Evolutionary conservation across 2,329 filamentous ascomycete genomes (phyloP), one percentile per base, ranked within the genome.

Genomic region (Penicillium sp.): DNA sequence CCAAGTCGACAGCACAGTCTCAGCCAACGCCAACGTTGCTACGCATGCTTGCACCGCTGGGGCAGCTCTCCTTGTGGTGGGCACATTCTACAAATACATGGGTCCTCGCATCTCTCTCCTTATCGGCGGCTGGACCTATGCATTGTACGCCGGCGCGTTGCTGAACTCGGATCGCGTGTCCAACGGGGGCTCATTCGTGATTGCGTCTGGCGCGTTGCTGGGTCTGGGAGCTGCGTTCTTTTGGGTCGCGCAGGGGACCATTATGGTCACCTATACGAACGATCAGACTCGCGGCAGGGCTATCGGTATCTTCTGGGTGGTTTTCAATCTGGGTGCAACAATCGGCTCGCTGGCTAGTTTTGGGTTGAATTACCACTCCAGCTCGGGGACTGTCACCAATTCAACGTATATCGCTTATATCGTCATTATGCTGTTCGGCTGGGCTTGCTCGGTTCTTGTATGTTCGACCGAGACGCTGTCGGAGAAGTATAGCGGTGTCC

Each of bases 371-470:
- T 78, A 68, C 59, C 50, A 73, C 57, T 76, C 71, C 23, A 71
- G 60, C 6, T 68, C 61, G 24, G 71, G 74, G 24, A 79, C 78
- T 0, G 79, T 81, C 3, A 74, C 75, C 3, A 70, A 80, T 63
- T 74, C 71, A 16, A 82, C 79, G 6, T 81, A 82, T 60, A 77
- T 79, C 40, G 78, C 78, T n/a, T 70, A 79, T 18, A 70, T 81
- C 61, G 66, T 72, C 24, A 73, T 81, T 53, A 81, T 81, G 78
- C 62, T 73, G 3, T 65, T 79, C 42, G 79, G 80, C 24, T 79
- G 77, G 72, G 51, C 70, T 0, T 64, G 81, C 3, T 77, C 74
- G n/a, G 59, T 79, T 8, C 73, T 81, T 62, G 76, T 81, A 60
- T 81, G 78, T n/a, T 23, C 33, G 23, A 38, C 49, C 18, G 46